These are phyloP conservation scores for Chimonanthus salicifolius DNA, from an alignment of 164 flowering plant species.

Conservation along the genomic window DNA sequence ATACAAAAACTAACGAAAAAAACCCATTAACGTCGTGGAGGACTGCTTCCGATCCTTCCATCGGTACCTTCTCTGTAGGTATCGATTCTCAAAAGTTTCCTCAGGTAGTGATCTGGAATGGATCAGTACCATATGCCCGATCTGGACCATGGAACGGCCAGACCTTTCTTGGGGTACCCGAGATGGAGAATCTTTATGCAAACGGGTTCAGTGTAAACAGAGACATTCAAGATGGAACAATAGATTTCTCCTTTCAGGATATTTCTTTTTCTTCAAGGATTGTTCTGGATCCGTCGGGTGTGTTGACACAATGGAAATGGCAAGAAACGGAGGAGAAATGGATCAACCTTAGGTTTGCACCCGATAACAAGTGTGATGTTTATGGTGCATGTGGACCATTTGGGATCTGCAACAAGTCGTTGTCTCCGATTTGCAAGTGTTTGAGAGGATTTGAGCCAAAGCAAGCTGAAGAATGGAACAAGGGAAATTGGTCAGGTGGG, in stretches of 20 bases:
- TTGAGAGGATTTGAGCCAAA: slow-evolving; percentile 1
- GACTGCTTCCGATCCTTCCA: slow-evolving; percentile 6
- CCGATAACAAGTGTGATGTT: not conserved
- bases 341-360: too few species aligned
- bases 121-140: not conserved
- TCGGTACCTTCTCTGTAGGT: slow-evolving; percentile 1
- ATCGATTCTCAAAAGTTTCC: not conserved
- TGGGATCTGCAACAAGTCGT: not conserved
- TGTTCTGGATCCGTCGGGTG: not conserved
- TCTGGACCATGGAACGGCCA: slow-evolving; percentile 1
- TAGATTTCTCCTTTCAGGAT: not conserved
- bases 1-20: slow-evolving; percentile 6
- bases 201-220: slow-evolving; percentile 6
- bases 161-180: slow-evolving; percentile 6
- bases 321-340: not conserved
- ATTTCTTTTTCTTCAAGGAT: not conserved
- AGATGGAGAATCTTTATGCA: slow-evolving; percentile 11
- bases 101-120: not conserved
- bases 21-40: slow-evolving; percentile 8
- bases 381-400: not conserved
- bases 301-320: too few species aligned
- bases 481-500: slow-evolving; percentile 2
- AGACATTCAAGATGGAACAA: not conserved
- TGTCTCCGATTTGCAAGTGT: not conserved
- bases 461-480: not conserved